phyloP scores from a whole-genome alignment of 257 asterid species.

The Solanum chaucha region DNA sequence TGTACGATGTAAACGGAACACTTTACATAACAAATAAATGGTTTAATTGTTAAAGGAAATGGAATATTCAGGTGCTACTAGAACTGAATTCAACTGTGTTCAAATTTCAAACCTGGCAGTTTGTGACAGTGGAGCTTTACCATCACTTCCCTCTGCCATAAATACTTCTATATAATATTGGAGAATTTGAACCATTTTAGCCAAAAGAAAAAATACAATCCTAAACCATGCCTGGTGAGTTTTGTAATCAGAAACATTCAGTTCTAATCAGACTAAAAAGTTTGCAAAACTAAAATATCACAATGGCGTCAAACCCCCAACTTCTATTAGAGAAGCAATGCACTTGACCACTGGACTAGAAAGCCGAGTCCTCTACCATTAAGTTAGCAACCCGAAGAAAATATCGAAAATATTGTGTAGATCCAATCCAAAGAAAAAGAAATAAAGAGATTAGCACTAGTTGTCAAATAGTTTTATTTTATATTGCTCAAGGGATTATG shows the following conservation, averaged over 20 bases:
- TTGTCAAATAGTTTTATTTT: not conserved
- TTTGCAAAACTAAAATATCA: not conserved
- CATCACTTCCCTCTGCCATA: too few relatives aligned
- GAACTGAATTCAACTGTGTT: not conserved
- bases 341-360: not conserved
- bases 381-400: not conserved
- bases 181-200: too few relatives aligned
- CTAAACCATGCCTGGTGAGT: rapidly evolving
- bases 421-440: not conserved
- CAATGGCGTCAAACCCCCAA: not conserved
- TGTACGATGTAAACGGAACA: not conserved
- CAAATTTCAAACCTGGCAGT: not conserved
- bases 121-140: too few relatives aligned
- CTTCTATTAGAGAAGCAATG: not conserved
- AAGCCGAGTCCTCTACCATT: not conserved
- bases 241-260: not conserved
- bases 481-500: not conserved
- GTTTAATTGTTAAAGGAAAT: not conserved
- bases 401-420: not conserved
- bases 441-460: not conserved
- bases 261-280: not conserved
- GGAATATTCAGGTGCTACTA: not conserved
- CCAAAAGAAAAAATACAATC: not conserved
- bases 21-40: not conserved
- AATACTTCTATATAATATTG: too few relatives aligned